These are phyloP conservation scores for Spathaspora passalidarum DNA, from an alignment of 805 yeast genomes.

Conservation along the genomic window DNA sequence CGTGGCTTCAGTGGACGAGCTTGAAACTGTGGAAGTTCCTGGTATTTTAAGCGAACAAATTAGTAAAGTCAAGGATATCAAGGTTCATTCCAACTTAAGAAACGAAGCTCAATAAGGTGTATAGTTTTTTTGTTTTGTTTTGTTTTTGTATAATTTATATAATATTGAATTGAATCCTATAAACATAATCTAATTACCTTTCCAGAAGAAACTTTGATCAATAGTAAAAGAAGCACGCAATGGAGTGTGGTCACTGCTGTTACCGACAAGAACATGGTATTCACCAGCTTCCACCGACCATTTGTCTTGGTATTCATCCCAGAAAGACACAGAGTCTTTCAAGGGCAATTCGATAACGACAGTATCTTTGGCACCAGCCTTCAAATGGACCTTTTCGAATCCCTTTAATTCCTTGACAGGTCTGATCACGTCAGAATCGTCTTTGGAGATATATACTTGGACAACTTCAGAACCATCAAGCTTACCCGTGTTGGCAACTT, in stretches of 20 bases:
- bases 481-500: conserved; percentile 21
- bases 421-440: conserved; percentile 16
- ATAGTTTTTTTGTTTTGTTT: background rate
- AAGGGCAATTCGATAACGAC: conserved; percentile 17
- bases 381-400: conserved; percentile 24
- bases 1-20: conserved; percentile 24
- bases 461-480: conserved; percentile 26
- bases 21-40: conserved; percentile 51
- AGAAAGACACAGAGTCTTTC: conserved; percentile 28
- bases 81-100: background rate
- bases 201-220: conserved; percentile 11
- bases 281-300: conserved; percentile 24
- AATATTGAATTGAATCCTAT: too few species aligned
- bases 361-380: conserved; percentile 13
- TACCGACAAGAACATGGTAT: conserved; percentile 24
- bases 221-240: conserved; percentile 15
- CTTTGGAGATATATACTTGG: conserved; percentile 23
- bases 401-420: conserved; percentile 30
- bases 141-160: background rate
- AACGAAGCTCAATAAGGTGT: background rate
- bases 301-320: conserved; percentile 24
- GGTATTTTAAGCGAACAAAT: conserved; percentile 44
- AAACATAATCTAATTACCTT: conserved; percentile 6
- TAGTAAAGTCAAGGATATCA: conserved; percentile 33
- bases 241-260: conserved; percentile 16